Percentiles rank a stretch among this genome's conserved stretches.
Evolutionary conservation across 352 stramenopile species (phyloP).

Genomic region (Vaucheria bursata): DNA sequence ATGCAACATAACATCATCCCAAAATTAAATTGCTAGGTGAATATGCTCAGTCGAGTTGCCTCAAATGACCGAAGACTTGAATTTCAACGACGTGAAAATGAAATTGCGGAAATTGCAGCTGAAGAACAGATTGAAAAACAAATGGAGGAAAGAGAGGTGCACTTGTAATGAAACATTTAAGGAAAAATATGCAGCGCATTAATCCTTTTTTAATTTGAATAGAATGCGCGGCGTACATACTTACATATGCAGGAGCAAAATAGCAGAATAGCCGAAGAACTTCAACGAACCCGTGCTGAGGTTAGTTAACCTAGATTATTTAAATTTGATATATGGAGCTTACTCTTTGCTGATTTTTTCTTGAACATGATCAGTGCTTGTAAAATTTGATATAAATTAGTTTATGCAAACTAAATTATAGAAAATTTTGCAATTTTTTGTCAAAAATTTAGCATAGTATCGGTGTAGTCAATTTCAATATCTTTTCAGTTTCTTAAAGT

Average conservation of each 20-base stretch:
- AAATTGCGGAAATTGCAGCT: constrained; percentile 21
- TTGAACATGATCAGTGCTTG: too few relatives aligned
- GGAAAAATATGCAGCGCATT: not conserved
- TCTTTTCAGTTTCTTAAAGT: too few relatives aligned
- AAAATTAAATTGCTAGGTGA: not conserved
- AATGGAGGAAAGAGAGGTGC: constrained; percentile 12
- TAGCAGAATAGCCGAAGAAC: constrained; percentile 23
- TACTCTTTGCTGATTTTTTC: too few relatives aligned
- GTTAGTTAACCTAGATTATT: constrained; percentile 6
- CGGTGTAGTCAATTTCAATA: too few relatives aligned
- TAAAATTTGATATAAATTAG: too few relatives aligned
- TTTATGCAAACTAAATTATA: too few relatives aligned
- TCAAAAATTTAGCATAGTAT: too few relatives aligned
- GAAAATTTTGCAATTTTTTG: too few relatives aligned
- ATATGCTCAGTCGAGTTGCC: constrained; percentile 31
- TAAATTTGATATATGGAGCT: too few relatives aligned
- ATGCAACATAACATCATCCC: too few relatives aligned
- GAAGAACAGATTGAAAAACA: constrained; percentile 26
- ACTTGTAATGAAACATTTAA: not conserved
- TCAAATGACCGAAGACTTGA: constrained; percentile 26
- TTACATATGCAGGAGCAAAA: constrained; percentile 35
- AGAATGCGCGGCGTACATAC: constrained; percentile 12
- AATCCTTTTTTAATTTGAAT: not conserved
- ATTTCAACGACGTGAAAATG: constrained; percentile 31
- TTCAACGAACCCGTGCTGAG: constrained; percentile 25